A percentile compares a stretch with the other conserved stretches of the same genome.
Conservation (phyloP, 768 basidiomycete species). For the Tricholoma terreum region DNA sequence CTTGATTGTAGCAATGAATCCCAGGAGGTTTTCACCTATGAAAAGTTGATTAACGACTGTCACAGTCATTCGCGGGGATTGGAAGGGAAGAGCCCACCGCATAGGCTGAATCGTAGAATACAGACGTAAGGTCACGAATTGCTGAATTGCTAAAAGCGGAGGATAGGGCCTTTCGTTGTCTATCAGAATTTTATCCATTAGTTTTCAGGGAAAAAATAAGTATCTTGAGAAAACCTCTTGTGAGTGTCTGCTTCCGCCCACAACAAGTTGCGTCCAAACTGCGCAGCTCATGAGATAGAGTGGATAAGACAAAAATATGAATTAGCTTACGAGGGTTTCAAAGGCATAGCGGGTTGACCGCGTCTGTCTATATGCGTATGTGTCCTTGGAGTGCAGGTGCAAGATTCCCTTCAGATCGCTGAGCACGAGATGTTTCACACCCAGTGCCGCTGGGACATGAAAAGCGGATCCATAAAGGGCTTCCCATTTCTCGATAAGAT, state of each 20-base stretch:
- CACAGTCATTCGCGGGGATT: background rate
- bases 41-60: background rate
- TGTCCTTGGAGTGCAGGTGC: slow-evolving; percentile 50
- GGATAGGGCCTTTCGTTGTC: slow-evolving; percentile 48
- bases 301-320: background rate
- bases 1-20: slow-evolving; percentile 16
- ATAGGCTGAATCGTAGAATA: slow-evolving; percentile 51
- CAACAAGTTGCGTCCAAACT: slow-evolving; percentile 41
- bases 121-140: slow-evolving; percentile 41
- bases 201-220: no score
- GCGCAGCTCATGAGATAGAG: background rate
- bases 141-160: slow-evolving; percentile 53
- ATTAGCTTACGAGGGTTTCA: slow-evolving; percentile 31
- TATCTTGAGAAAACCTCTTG: background rate
- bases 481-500: slow-evolving; percentile 43
- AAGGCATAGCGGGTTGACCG: slow-evolving; percentile 32
- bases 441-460: slow-evolving; percentile 35
- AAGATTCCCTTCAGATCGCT: slow-evolving; percentile 49
- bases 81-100: slow-evolving; percentile 30
- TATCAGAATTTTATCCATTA: slow-evolving; percentile 6
- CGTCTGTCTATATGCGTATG: slow-evolving; percentile 44
- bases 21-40: slow-evolving; percentile 29
- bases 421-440: slow-evolving; percentile 32
- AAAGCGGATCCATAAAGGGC: slow-evolving; percentile 46
- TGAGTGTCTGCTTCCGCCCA: slow-evolving; percentile 47